A percentile compares a stretch with the other conserved stretches of the same genome.
These are phyloP conservation scores for Teratosphaeria zuluensis DNA, from an alignment of 2,329 filamentous ascomycete genomes.

Conservation along the genomic window DNA sequence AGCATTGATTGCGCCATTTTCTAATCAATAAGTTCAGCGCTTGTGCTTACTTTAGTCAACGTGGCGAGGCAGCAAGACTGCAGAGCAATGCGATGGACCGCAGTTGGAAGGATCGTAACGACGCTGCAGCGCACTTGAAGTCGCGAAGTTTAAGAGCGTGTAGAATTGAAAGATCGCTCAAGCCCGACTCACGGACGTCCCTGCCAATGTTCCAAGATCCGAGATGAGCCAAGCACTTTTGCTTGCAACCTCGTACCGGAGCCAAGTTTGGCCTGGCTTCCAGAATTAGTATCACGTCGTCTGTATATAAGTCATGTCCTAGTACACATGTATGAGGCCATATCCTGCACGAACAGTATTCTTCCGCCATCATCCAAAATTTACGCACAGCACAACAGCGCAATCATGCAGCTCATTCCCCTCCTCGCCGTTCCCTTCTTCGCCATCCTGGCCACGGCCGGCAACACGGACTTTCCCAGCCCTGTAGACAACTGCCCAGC, in stretches of 20 bases:
- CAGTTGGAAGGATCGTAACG: too few relatives aligned
- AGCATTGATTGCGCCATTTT: too few relatives aligned
- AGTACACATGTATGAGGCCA: not conserved
- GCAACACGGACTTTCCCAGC: not conserved
- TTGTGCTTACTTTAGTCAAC: too few relatives aligned
- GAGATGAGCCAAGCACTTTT: not conserved
- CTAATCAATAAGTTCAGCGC: too few relatives aligned
- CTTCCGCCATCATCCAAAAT: not conserved
- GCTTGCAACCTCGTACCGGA: not conserved
- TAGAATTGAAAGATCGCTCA: not conserved
- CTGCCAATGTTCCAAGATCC: not conserved
- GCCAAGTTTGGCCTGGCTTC: not conserved
- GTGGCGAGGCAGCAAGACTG: too few relatives aligned
- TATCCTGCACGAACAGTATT: not conserved
- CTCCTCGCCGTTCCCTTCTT: not conserved
- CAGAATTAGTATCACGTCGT: not conserved
- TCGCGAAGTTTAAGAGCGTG: not conserved
- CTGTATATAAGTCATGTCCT: not conserved
- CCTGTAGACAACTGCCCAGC: not conserved
- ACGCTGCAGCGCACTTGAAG: too few relatives aligned
- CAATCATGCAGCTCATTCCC: not conserved
- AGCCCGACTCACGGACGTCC: not conserved
- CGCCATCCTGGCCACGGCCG: not conserved
- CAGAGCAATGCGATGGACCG: too few relatives aligned
- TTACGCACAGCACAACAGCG: not conserved